Evolutionary conservation across 306 rosid species (phyloP).

Genomic region (Cucumis cinereus): DNA sequence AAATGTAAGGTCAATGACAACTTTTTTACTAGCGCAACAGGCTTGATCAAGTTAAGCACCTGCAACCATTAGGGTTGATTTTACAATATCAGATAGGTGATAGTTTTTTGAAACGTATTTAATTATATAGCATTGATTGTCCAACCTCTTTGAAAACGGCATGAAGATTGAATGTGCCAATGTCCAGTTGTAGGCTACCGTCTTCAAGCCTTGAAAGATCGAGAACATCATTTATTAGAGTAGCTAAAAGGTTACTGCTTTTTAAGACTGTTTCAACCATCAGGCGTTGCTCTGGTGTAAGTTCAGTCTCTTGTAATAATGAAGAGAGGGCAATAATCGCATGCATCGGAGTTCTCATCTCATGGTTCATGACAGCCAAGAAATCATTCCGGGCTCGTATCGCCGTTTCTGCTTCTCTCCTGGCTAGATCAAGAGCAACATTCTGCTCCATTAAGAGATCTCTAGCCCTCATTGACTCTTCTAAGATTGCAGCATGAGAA

Average conservation of each 20-base stretch:
- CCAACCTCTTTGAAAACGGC: slow-evolving; percentile 70
- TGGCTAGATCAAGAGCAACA: slow-evolving; percentile 86
- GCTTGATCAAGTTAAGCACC: slow-evolving; percentile 79
- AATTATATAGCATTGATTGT: neutral
- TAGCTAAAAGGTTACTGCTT: slow-evolving; percentile 87
- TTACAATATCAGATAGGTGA: slow-evolving; percentile 12
- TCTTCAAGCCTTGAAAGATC: slow-evolving; percentile 98
- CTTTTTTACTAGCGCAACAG: slow-evolving; percentile 77
- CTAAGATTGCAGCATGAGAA: slow-evolving; percentile 96
- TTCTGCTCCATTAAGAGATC: slow-evolving; percentile 92
- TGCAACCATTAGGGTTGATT: slow-evolving; percentile 28
- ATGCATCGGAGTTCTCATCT: slow-evolving; percentile 99
- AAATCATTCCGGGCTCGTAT: slow-evolving; percentile 97
- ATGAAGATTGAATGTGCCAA: slow-evolving; percentile 64
- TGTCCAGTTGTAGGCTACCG: slow-evolving; percentile 89
- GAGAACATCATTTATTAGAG: slow-evolving; percentile 82
- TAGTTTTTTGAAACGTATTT: neutral
- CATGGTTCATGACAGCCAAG: slow-evolving; percentile 97
- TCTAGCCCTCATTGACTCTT: slow-evolving; percentile 98
- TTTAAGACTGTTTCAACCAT: slow-evolving; percentile 88
- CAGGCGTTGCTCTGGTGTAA: slow-evolving; percentile 88
- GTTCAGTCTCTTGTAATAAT: slow-evolving; percentile 80
- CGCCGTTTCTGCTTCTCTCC: slow-evolving; percentile 99
- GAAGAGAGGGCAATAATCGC: slow-evolving; percentile 97
- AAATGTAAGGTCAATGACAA: slow-evolving; percentile 44